phyloP scores from a whole-genome alignment of 768 basidiomycete species.

The Lactifluus volemus region DNA sequence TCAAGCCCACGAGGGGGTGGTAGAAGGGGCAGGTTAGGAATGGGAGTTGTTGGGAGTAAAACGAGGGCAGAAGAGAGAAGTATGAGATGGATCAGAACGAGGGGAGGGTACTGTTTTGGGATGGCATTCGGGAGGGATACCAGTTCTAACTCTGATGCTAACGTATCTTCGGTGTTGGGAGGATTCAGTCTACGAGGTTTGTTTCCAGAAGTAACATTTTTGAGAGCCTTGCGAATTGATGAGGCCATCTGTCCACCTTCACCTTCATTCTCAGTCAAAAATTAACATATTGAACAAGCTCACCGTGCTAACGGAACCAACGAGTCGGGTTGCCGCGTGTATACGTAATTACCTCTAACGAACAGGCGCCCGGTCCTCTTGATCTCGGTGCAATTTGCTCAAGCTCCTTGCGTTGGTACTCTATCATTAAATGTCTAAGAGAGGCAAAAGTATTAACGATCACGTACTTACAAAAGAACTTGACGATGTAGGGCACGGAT shows the following conservation, averaged over 20 bases:
- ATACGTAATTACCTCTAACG: no score
- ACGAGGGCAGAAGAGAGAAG: conserved; percentile 9
- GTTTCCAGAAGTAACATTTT: conserved; percentile 1
- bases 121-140: conserved; percentile 5
- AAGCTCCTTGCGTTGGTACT: no score
- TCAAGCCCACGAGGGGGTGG: conserved; percentile 29
- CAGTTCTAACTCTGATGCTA: neutral
- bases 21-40: conserved; percentile 6
- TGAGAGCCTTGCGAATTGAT: conserved; percentile 8
- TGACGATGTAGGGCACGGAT: no score
- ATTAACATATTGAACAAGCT: no score
- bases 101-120: conserved; percentile 9
- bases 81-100: conserved; percentile 9
- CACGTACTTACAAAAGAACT: no score
- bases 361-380: no score
- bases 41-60: conserved; percentile 5
- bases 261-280: no score
- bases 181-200: neutral
- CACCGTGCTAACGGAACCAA: no score
- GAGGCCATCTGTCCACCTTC: neutral
- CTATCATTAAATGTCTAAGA: no score
- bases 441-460: no score
- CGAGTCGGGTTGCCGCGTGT: no score
- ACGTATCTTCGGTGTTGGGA: neutral
- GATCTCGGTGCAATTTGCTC: no score